These are phyloP conservation scores for Ceratobasidium papillatum DNA, from an alignment of 1,284 basidiomycete species.

Conservation along the genomic window DNA sequence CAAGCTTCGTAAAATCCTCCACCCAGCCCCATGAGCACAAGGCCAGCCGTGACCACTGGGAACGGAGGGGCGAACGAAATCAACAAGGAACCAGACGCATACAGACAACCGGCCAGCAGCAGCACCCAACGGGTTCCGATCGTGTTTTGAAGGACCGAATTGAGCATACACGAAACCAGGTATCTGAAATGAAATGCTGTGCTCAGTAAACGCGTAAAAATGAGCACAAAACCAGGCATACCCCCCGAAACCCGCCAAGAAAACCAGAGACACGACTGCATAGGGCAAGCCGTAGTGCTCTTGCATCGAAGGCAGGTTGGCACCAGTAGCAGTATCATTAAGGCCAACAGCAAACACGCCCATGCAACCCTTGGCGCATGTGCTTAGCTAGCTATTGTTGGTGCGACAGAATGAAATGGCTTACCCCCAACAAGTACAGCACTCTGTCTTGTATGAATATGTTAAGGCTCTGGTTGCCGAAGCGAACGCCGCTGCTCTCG, in stretches of 20 bases:
- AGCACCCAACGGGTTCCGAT: constrained; percentile 22
- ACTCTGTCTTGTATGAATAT: constrained; percentile 16
- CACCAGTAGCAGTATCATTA: constrained; percentile 30
- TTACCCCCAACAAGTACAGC: constrained; percentile 24
- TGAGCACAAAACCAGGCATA: constrained; percentile 4
- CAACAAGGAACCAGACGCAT: constrained; percentile 4
- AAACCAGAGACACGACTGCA: constrained; percentile 13
- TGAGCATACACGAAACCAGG: constrained; percentile 23
- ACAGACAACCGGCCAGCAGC: constrained; percentile 3
- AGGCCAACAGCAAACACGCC: constrained; percentile 32
- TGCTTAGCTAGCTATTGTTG: background rate
- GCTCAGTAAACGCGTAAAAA: no score
- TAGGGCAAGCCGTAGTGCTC: constrained; percentile 18
- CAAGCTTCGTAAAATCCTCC: constrained; percentile 32
- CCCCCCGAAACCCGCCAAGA: constrained; percentile 28
- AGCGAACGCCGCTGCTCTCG: background rate
- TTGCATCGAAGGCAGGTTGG: constrained; percentile 28
- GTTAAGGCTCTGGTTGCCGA: background rate
- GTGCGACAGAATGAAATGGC: background rate
- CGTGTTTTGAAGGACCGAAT: constrained; percentile 18
- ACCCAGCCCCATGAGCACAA: constrained; percentile 22
- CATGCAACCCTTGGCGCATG: background rate
- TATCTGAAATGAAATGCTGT: no score
- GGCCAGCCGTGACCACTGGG: constrained; percentile 9
- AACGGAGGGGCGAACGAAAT: constrained; percentile 30